phyloP scores from a whole-genome alignment of 176 grass and related monocot genomes.

The Urochloa ruziziensis region DNA sequence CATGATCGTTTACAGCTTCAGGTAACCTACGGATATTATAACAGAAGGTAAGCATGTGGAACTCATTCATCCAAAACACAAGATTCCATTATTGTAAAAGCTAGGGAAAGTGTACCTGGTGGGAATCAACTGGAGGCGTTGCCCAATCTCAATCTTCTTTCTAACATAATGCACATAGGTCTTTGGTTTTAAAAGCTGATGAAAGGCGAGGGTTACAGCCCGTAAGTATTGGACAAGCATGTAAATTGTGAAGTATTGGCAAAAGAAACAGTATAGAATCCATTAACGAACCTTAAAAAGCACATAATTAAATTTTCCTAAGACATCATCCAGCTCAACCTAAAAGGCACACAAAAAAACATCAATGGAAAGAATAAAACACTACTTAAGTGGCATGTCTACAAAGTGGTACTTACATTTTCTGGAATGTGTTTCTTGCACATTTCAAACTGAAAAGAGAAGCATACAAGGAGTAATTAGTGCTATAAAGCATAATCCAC shows the following conservation, averaged over 20 bases:
- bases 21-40: neutral
- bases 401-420: neutral
- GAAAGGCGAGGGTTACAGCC: neutral
- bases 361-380: neutral
- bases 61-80: neutral
- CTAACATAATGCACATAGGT: neutral
- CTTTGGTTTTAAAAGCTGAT: neutral
- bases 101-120: neutral
- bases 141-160: neutral
- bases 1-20: neutral
- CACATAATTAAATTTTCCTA: neutral
- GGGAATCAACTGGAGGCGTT: neutral
- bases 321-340: neutral
- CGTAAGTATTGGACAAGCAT: neutral
- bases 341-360: neutral
- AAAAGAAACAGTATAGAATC: neutral
- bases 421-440: neutral
- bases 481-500: neutral
- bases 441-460: neutral
- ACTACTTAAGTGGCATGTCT: neutral
- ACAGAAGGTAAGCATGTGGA: neutral
- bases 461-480: neutral
- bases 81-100: neutral
- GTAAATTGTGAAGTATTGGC: neutral
- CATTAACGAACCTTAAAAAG: neutral